A percentile compares a stretch with the other conserved stretches of the same genome.
Evolutionary conservation across 805 yeast species (phyloP).

Genomic region (Yarrowia osloensis): DNA sequence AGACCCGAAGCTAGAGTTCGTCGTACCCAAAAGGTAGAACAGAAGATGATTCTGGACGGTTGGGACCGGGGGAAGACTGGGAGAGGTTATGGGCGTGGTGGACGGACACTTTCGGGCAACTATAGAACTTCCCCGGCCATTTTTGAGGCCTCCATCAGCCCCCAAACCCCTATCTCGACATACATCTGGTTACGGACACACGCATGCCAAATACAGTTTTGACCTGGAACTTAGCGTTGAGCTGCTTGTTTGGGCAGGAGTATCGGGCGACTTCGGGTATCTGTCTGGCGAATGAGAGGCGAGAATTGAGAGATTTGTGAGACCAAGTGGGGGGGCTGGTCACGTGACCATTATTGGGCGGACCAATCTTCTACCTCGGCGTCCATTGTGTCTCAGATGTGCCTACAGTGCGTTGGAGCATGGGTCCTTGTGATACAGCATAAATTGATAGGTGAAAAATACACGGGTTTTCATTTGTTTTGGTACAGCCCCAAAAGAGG

Average conservation of each 20-base stretch:
- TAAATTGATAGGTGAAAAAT: too few relatives aligned
- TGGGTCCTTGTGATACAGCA: too few relatives aligned
- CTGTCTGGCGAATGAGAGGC: conserved; percentile 9
- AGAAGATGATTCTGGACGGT: neutral
- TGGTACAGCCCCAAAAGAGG: too few relatives aligned
- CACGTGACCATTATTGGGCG: conserved; percentile 10
- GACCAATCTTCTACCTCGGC: too few relatives aligned
- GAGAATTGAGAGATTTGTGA: too few relatives aligned
- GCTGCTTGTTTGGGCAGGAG: conserved; percentile 18
- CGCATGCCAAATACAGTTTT: conserved; percentile 13
- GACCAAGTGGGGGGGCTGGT: neutral
- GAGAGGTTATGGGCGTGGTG: too few relatives aligned
- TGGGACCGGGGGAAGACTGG: neutral
- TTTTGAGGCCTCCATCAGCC: neutral
- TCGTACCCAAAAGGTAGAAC: conserved; percentile 25
- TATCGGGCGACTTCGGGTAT: conserved; percentile 14
- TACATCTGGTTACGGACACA: neutral
- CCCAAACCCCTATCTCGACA: neutral
- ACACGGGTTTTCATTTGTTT: too few relatives aligned
- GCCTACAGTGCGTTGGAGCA: too few relatives aligned
- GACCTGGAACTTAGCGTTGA: conserved; percentile 8
- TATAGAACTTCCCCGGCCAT: too few relatives aligned
- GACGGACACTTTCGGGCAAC: too few relatives aligned
- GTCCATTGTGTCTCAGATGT: neutral
- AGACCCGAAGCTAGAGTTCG: conserved; percentile 20